Evolutionary conservation across 2,329 filamentous ascomycete species (phyloP).

Genomic region (Pseudodiploospora longispora): DNA sequence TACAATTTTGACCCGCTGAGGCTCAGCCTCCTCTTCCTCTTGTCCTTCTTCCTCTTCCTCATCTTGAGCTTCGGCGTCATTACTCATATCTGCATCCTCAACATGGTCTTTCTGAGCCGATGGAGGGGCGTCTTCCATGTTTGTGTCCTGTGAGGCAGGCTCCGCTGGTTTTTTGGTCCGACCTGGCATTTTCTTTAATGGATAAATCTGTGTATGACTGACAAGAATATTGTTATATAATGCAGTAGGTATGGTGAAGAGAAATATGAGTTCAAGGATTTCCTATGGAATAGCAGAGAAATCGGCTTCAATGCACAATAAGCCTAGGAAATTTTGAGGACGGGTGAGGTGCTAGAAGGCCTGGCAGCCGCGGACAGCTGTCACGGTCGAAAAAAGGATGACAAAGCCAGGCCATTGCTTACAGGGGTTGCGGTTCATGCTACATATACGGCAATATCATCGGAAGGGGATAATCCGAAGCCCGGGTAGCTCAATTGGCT

Average conservation of each 20-base stretch:
- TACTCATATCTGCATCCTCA: constrained; percentile 26
- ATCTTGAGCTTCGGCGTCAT: constrained; percentile 21
- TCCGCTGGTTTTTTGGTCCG: constrained; percentile 29
- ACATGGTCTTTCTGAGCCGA: constrained; percentile 27
- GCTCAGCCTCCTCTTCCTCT: constrained; percentile 39
- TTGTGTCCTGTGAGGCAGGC: constrained; percentile 24
- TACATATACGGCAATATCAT: background rate
- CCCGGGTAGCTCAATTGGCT: constrained; percentile 26
- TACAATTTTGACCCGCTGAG: constrained; percentile 57
- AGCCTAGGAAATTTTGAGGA: too few species aligned
- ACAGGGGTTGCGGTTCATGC: background rate
- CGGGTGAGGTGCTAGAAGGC: too few species aligned
- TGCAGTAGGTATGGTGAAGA: too few species aligned
- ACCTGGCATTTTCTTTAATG: constrained; percentile 27
- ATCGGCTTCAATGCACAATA: too few species aligned
- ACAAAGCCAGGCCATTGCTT: background rate
- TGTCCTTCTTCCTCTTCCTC: constrained; percentile 35
- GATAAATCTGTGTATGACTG: too few species aligned
- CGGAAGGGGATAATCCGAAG: background rate
- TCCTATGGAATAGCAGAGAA: too few species aligned
- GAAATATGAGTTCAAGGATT: too few species aligned
- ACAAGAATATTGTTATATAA: too few species aligned
- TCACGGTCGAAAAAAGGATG: background rate
- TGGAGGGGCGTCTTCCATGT: constrained; percentile 38
- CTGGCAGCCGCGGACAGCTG: too few species aligned